A percentile compares a stretch with the other conserved stretches of the same genome.
Conservation (phyloP, 2,329 filamentous ascomycete species). For the Fonsecaea nubica region DNA sequence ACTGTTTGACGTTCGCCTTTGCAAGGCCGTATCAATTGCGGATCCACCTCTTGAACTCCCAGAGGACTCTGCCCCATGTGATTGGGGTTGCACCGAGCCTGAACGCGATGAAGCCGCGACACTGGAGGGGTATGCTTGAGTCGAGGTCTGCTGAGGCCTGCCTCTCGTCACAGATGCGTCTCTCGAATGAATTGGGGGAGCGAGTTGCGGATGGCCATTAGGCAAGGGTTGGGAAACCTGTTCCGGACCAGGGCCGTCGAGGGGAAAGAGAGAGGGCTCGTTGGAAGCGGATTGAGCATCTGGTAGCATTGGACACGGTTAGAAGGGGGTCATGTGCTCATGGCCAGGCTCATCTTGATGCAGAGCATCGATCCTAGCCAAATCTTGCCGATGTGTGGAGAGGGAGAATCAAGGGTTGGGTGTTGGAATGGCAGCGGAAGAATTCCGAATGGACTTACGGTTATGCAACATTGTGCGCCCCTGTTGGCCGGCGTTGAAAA, state of each 20-base stretch:
- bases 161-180: conserved; percentile 54
- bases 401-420: conserved; percentile 2
- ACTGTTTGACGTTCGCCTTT: conserved; percentile 60
- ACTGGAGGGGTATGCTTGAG: conserved; percentile 27
- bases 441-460: conserved; percentile 34
- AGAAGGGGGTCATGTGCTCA: conserved; percentile 23
- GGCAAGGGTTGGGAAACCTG: conserved; percentile 28
- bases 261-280: conserved; percentile 27
- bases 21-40: conserved; percentile 44
- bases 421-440: conserved; percentile 25
- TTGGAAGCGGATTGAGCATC: conserved; percentile 33
- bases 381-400: conserved; percentile 6
- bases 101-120: conserved; percentile 32
- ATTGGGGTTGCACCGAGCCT: conserved; percentile 35
- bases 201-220: conserved; percentile 43
- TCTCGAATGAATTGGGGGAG: conserved; percentile 50
- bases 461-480: conserved; percentile 40
- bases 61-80: conserved; percentile 27
- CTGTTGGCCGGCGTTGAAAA: conserved; percentile 29
- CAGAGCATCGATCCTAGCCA: conserved; percentile 2
- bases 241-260: conserved; percentile 37
- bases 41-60: conserved; percentile 29
- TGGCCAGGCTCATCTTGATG: conserved; percentile 16
- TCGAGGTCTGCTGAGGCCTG: conserved; percentile 40
- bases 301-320: conserved; percentile 31